Evolutionary conservation across 2,329 filamentous ascomycete species (phyloP).

Genomic region (Xylaria sp.): DNA sequence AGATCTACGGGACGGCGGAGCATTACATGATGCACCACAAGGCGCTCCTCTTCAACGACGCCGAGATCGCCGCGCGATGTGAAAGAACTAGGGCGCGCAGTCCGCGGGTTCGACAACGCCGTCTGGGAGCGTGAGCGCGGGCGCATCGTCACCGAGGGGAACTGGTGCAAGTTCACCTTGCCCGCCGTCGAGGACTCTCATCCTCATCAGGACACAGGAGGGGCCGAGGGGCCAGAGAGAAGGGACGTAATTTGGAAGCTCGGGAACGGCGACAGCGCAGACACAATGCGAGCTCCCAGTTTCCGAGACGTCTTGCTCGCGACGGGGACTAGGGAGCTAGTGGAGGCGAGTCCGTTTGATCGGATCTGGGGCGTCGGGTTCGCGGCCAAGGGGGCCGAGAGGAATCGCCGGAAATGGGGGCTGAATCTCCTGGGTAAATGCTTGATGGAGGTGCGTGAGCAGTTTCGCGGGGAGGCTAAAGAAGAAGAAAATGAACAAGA

Average conservation of each 20-base stretch:
- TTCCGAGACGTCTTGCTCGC: constrained; percentile 57
- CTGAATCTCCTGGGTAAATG: constrained; percentile 68
- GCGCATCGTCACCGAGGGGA: constrained; percentile 63
- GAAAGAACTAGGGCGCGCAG: constrained; percentile 60
- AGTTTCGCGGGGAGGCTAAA: constrained; percentile 49
- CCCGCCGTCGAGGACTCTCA: constrained; percentile 39
- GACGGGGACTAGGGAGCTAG: constrained; percentile 65
- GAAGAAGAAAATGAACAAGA: constrained; percentile 30
- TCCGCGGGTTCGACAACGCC: constrained; percentile 56
- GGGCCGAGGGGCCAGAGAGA: neutral
- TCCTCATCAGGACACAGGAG: no score
- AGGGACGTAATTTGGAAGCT: constrained; percentile 22
- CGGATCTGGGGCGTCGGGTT: constrained; percentile 72
- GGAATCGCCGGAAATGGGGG: constrained; percentile 61
- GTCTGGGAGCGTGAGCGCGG: constrained; percentile 59
- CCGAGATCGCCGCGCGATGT: constrained; percentile 52
- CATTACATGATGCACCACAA: constrained; percentile 49
- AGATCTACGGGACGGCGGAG: constrained; percentile 56
- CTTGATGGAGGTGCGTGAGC: constrained; percentile 62
- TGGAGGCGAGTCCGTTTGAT: constrained; percentile 67
- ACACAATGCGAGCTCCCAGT: constrained; percentile 43
- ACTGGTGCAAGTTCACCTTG: constrained; percentile 62
- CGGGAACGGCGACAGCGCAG: constrained; percentile 11
- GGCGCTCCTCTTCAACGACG: constrained; percentile 42
- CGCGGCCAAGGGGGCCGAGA: constrained; percentile 53